Base-by-base conservation (phyloP, 192 early-diverging fungal genomes). In the Geranomyces variabilis region DNA sequence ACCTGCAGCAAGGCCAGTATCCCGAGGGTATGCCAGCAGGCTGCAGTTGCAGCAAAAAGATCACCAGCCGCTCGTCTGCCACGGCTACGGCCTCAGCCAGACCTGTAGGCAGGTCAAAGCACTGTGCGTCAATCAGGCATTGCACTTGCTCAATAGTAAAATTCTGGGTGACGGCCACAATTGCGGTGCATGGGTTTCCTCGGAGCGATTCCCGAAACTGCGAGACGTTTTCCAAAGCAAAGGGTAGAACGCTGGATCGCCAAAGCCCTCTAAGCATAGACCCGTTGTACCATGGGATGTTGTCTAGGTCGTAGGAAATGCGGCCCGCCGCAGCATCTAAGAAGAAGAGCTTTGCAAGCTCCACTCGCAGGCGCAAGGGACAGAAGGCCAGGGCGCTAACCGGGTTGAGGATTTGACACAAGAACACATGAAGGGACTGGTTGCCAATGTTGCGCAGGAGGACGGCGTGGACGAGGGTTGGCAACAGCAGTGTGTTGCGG, bases 261-360 rank as follows among this genome's bases (percentile, higher is more conserved):
- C 51, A 53, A 17, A 53, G 24, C n/a, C 51, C 51, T 24, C 24
- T 17, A 53, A 24, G n/a, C 17, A 53, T 3, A 15, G 51, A 15
- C 51, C n/a, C n/a, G n/a, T 26, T 26, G 51, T 26, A 26, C 51
- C 19, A 53, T 8, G 4, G 2, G 51, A 53, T n/a, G n/a, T 53
- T 53, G 19, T n/a, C 51, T 24, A 26, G 51, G 17, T 53, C 24
- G 24, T 24, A 53, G n/a, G 51, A 26, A n/a, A n/a, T n/a, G 19
- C 51, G 7, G n/a, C 51, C 51, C 19, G 51, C 51, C 4, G 51
- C 51, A n/a, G 51, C 51, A 24, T 53, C 51, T n/a, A 53, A 26
- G n/a, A 53, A 26, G n/a, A 53, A 26, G 51, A 53, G n/a, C 51
- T 53, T 47, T n/a, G n/a, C 51, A 53, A 53, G 19, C n/a, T 53